phyloP scores from a whole-genome alignment of 179 eudicot genomes.

The Spergularia azorica region DNA sequence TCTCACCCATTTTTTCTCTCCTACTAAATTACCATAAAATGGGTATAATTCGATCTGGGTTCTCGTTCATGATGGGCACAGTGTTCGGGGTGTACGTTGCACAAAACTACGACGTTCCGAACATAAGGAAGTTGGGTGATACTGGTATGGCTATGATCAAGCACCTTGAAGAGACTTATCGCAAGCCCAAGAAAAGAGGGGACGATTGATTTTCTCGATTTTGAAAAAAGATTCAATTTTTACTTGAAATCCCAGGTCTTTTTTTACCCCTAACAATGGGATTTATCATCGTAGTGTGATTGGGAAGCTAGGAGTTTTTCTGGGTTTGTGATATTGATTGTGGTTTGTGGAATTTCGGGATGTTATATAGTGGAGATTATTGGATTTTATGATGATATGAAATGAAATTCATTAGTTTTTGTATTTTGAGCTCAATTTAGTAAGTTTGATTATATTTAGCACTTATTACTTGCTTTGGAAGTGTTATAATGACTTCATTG shows the following conservation, averaged over 20 bases:
- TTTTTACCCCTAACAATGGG: not conserved
- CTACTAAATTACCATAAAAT: conserved; percentile 8
- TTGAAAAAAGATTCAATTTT: too few relatives aligned
- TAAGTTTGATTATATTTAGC: too few relatives aligned
- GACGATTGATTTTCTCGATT: conserved; percentile 26
- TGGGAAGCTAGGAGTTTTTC: not conserved
- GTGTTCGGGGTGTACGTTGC: conserved; percentile 63
- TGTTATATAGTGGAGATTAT: too few relatives aligned
- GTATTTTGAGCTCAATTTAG: too few relatives aligned
- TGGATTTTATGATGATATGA: too few relatives aligned
- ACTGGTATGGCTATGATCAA: conserved; percentile 38
- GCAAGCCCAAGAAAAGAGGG: conserved; percentile 53
- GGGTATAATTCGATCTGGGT: conserved; percentile 61
- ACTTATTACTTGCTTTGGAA: too few relatives aligned
- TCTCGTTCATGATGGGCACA: conserved; percentile 58
- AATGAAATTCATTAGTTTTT: too few relatives aligned
- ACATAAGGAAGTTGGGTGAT: conserved; percentile 42
- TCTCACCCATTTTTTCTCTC: not conserved
- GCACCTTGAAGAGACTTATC: conserved; percentile 55
- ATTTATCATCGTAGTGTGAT: too few relatives aligned
- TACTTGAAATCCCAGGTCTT: not conserved
- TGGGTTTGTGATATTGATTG: not conserved
- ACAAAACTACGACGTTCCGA: conserved; percentile 74
- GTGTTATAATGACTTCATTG: too few relatives aligned
- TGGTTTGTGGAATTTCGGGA: too few relatives aligned